Conservation (phyloP, 495 filamentous ascomycete genomes). For the Monascus purpureus region DNA sequence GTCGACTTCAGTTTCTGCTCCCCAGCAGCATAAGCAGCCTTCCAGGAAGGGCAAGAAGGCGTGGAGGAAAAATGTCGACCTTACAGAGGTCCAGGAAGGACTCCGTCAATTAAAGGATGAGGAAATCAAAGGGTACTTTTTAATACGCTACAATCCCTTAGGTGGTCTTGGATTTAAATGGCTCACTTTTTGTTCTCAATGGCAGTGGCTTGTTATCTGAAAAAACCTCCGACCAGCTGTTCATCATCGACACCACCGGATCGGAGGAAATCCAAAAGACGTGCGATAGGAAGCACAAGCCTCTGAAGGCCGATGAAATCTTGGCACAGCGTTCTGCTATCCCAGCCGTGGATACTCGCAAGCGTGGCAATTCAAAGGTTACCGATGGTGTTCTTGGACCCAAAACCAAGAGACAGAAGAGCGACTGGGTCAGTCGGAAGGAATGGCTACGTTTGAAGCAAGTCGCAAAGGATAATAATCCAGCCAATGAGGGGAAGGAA, state of each 20-base stretch:
- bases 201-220: conserved; percentile 69
- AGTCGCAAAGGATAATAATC: conserved; percentile 59
- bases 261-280: conserved; percentile 44
- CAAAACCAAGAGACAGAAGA: conserved; percentile 55
- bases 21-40: conserved; percentile 58
- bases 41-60: conserved; percentile 97
- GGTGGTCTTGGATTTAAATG: not conserved
- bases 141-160: too few relatives aligned
- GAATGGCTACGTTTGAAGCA: conserved; percentile 64
- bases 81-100: conserved; percentile 70
- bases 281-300: conserved; percentile 52
- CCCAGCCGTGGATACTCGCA: conserved; percentile 59
- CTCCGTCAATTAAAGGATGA: conserved; percentile 75
- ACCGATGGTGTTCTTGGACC: conserved; percentile 55
- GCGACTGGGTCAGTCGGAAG: conserved; percentile 63
- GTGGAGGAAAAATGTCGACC: conserved; percentile 95
- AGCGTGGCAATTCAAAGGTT: conserved; percentile 45
- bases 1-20: conserved; percentile 29
- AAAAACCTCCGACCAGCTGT: conserved; percentile 64
- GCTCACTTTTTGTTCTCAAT: conserved; percentile 4
- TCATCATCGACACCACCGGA: conserved; percentile 66
- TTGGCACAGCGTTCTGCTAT: conserved; percentile 71
- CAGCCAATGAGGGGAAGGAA: conserved; percentile 38
- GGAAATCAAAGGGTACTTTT: conserved; percentile 64
- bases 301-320: conserved; percentile 80